Percentiles rank a stretch among this genome's conserved stretches.
Conservation (phyloP, 2,329 filamentous ascomycete genomes). For the Corinectria fuckeliana region DNA sequence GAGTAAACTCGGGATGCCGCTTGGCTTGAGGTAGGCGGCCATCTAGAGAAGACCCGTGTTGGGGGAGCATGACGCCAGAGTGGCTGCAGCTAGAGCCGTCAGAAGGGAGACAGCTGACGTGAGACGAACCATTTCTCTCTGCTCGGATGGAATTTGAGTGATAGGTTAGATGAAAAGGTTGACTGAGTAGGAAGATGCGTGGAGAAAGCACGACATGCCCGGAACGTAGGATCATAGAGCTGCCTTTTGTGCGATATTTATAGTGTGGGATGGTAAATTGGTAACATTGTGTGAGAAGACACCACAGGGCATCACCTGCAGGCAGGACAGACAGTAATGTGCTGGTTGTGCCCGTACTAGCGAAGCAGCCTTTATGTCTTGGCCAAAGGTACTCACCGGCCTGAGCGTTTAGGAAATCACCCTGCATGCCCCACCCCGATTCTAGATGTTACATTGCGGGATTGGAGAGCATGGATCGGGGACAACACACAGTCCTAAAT, state of each 20-base stretch:
- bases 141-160: not conserved
- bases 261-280: not conserved
- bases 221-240: not conserved
- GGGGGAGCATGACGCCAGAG: constrained; percentile 46
- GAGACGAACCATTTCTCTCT: constrained; percentile 20
- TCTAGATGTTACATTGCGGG: not conserved
- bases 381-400: not conserved
- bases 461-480: not conserved
- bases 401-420: not conserved
- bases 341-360: not conserved
- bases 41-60: constrained; percentile 37
- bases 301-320: not conserved
- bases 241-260: not conserved
- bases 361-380: not conserved
- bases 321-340: not conserved
- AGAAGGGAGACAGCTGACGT: not conserved
- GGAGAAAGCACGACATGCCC: not conserved
- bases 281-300: not conserved
- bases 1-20: constrained; percentile 32
- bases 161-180: not conserved
- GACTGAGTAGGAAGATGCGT: not conserved
- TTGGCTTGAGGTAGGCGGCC: constrained; percentile 41
- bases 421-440: not conserved
- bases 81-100: constrained; percentile 6
- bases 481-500: not conserved